A percentile compares a stretch with the other conserved stretches of the same genome.
These are phyloP conservation scores for Pseudozyma hubeiensis DNA, from an alignment of 1,284 basidiomycete species.

Conservation along the genomic window DNA sequence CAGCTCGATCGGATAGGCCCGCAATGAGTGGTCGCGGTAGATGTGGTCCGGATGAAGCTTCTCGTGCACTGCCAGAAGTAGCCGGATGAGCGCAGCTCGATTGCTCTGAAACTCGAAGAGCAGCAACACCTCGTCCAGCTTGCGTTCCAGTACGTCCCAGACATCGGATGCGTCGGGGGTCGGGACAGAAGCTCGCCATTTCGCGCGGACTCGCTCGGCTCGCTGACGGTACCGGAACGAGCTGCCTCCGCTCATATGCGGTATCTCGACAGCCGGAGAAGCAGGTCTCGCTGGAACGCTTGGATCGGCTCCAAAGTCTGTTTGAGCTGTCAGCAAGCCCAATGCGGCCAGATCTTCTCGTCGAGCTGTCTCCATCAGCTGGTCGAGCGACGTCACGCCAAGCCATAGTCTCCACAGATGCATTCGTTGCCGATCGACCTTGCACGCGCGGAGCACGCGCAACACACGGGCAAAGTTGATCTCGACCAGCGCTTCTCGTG, in stretches of 20 bases:
- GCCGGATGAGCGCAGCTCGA: slow-evolving; percentile 45
- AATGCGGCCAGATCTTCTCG: slow-evolving; percentile 38
- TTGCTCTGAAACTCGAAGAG: slow-evolving; percentile 60
- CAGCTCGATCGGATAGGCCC: slow-evolving; percentile 38
- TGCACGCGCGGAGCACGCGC: slow-evolving; percentile 59
- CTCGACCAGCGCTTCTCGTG: slow-evolving; percentile 61
- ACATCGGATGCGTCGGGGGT: slow-evolving; percentile 53
- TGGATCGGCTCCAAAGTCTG: slow-evolving; percentile 8
- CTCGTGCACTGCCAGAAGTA: slow-evolving; percentile 54
- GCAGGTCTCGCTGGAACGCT: background rate
- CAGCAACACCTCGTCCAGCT: slow-evolving; percentile 51
- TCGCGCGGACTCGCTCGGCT: slow-evolving; percentile 27
- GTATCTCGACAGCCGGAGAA: slow-evolving; percentile 7
- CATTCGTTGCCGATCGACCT: slow-evolving; percentile 60
- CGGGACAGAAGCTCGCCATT: slow-evolving; percentile 36
- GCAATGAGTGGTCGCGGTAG: slow-evolving; percentile 37
- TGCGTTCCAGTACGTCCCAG: slow-evolving; percentile 62
- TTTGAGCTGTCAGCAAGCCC: slow-evolving; percentile 16
- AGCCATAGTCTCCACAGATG: slow-evolving; percentile 66
- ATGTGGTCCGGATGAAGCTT: slow-evolving; percentile 49
- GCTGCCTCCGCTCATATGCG: slow-evolving; percentile 40
- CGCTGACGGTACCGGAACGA: slow-evolving; percentile 42
- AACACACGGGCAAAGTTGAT: slow-evolving; percentile 59
- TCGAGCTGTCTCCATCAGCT: slow-evolving; percentile 26
- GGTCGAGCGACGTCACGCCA: slow-evolving; percentile 44